A percentile compares a stretch with the other conserved stretches of the same genome.
Evolutionary conservation across 768 basidiomycete genomes (phyloP).

Genomic region (Pulveroboletus sp.): DNA sequence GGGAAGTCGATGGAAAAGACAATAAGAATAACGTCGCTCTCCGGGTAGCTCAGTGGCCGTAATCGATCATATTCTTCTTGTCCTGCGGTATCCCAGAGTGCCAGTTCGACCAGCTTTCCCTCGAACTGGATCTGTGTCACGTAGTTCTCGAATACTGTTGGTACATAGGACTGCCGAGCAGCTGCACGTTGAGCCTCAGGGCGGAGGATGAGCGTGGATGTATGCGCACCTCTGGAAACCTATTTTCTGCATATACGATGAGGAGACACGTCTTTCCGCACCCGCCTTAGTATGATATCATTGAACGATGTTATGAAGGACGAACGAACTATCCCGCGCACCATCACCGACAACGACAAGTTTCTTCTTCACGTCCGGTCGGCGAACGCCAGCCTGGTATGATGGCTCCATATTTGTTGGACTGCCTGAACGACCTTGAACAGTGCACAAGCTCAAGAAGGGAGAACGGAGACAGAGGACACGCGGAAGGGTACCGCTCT

Average conservation of each 20-base stretch:
- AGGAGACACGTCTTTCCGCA: constrained; percentile 94
- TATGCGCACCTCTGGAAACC: constrained; percentile 83
- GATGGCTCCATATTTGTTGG: constrained; percentile 23
- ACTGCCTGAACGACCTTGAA: not conserved
- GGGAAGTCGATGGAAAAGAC: constrained; percentile 95
- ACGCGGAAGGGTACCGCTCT: not conserved
- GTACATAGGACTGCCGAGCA: constrained; percentile 70
- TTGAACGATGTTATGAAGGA: constrained; percentile 24
- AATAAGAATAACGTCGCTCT: constrained; percentile 87
- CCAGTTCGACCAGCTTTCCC: constrained; percentile 86
- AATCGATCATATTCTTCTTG: constrained; percentile 96
- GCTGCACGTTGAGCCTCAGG: constrained; percentile 18
- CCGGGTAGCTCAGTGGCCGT: constrained; percentile 80
- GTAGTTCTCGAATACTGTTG: constrained; percentile 93
- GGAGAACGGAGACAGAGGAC: not conserved
- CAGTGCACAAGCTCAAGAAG: not conserved
- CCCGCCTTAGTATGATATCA: constrained; percentile 48
- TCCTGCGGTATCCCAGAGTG: constrained; percentile 98
- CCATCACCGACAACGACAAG: constrained; percentile 88
- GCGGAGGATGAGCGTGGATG: not conserved
- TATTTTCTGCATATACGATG: constrained; percentile 94
- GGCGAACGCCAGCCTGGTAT: constrained; percentile 32
- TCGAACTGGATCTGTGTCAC: constrained; percentile 84
- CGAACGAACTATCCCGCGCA: constrained; percentile 38
- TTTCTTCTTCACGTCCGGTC: constrained; percentile 82